These are phyloP conservation scores for Aspergillus terreus DNA, from an alignment of 2,329 filamentous ascomycete species.

Conservation along the genomic window DNA sequence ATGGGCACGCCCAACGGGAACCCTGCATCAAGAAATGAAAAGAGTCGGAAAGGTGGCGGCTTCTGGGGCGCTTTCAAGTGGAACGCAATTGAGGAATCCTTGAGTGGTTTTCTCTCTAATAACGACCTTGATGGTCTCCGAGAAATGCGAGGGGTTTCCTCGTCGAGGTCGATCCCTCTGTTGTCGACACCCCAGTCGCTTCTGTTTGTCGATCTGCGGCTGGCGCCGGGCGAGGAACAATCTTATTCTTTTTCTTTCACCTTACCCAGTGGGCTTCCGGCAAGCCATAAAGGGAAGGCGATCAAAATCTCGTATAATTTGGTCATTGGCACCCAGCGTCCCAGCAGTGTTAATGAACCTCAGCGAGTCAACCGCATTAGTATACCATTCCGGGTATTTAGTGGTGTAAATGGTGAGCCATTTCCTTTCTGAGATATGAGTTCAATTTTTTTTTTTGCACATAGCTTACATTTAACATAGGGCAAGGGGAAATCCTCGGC, in stretches of 20 bases:
- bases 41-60: constrained; percentile 64
- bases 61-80: constrained; percentile 82
- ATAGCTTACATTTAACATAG: constrained; percentile 32
- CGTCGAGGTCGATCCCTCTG: constrained; percentile 80
- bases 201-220: constrained; percentile 85
- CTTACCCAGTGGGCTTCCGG: constrained; percentile 83
- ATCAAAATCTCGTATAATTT: constrained; percentile 93
- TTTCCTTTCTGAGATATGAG: not conserved
- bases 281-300: constrained; percentile 83
- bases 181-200: constrained; percentile 95
- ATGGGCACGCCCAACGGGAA: constrained; percentile 67
- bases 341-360: constrained; percentile 71
- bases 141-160: constrained; percentile 86
- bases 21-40: constrained; percentile 21
- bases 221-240: constrained; percentile 83
- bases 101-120: constrained; percentile 81
- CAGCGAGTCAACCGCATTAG: constrained; percentile 84
- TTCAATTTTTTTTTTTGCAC: not conserved
- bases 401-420: constrained; percentile 72
- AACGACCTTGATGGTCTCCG: constrained; percentile 89
- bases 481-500: constrained; percentile 77
- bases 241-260: constrained; percentile 84
- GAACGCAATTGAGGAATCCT: constrained; percentile 80
- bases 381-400: constrained; percentile 86
- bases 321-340: constrained; percentile 84